Evolutionary conservation across 2,329 filamentous ascomycete genomes (phyloP), one percentile per base, ranked within the genome.

Genomic region (Plectosphaerella cucumerina): DNA sequence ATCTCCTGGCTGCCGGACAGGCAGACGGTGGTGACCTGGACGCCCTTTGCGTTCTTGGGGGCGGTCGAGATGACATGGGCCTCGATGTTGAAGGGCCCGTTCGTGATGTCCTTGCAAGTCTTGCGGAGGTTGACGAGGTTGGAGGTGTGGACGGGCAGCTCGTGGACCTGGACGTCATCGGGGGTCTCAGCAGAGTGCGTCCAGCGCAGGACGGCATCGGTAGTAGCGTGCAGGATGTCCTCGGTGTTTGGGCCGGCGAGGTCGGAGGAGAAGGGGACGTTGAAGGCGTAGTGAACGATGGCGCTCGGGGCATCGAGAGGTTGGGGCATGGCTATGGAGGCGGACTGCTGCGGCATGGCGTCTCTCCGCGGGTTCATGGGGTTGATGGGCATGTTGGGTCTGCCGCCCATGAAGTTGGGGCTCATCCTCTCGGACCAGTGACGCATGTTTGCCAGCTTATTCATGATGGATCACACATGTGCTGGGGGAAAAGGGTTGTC

Each of bases 251-350:
- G 94, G 33, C 94, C 94, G 56, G 89, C 83, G 55, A 99, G 84
- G 63, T 93, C 93, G 57, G 90, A 96, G 60, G 91, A 86, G 72
- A 97, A 97, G 54, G 94, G 94, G 46, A 99, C 88, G 67, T 97
- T 97, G 84, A 99, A 97, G 58, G 90, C 93, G 68, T 96, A 87
- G 70, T 95, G 90, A 70, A 97, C 89, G 58, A 84, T 85, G 31
- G 55, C 49, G 37, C 49, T 53, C 20, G 55, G 55, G 48, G 86
- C 78, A 67, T 93, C 88, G 65, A 86, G 80, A 56, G 86, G 77
- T 58, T 87, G 85, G 52, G 87, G 83, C 58, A 87, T 85, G 61
- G 85, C 78, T 65, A 84, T 74, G 57, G 82, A 76, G 52, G 81
- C 73, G 53, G 75, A 72, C 58, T 72, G 71, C 52, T 75, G 74